Percentiles rank a stretch among this genome's conserved stretches.
Evolutionary conservation across 768 basidiomycete species (phyloP).

Genomic region (Pleurotus tuoliensis): DNA sequence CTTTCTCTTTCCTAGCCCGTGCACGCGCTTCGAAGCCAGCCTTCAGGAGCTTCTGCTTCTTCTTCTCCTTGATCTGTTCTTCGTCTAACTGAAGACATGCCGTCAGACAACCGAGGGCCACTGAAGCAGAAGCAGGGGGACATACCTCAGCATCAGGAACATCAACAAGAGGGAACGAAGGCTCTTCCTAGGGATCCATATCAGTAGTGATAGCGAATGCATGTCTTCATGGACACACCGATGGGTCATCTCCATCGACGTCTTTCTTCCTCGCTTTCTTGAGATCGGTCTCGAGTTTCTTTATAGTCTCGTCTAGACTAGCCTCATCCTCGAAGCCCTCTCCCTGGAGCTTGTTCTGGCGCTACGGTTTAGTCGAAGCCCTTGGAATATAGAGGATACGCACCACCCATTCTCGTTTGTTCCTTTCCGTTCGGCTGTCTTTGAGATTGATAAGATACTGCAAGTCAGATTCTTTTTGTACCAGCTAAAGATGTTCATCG

Average conservation of each 20-base stretch:
- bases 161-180: slow-evolving; percentile 88
- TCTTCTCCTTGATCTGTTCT: slow-evolving; percentile 90
- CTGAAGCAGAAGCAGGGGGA: not conserved
- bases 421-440: slow-evolving; percentile 54
- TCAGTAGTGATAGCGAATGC: not conserved
- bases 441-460: slow-evolving; percentile 60
- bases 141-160: slow-evolving; percentile 82
- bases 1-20: slow-evolving; percentile 82
- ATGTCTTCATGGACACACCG: slow-evolving; percentile 25
- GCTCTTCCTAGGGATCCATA: slow-evolving; percentile 57
- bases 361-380: not conserved
- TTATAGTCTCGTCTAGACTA: slow-evolving; percentile 76
- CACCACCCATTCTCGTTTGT: slow-evolving; percentile 76
- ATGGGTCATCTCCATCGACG: slow-evolving; percentile 62
- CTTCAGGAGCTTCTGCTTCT: slow-evolving; percentile 88
- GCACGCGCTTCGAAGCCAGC: slow-evolving; percentile 90
- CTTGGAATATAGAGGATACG: slow-evolving; percentile 16
- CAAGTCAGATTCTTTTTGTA: slow-evolving; percentile 74
- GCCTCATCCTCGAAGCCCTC: slow-evolving; percentile 80
- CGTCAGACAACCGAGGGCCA: not conserved
- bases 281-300: slow-evolving; percentile 78
- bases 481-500: slow-evolving; percentile 38
- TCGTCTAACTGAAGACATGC: slow-evolving; percentile 64
- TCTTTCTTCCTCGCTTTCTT: slow-evolving; percentile 83
- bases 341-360: slow-evolving; percentile 52